Evolutionary conservation across 2,329 filamentous ascomycete species (phyloP).

Genomic region (Rutstroemia sp.): DNA sequence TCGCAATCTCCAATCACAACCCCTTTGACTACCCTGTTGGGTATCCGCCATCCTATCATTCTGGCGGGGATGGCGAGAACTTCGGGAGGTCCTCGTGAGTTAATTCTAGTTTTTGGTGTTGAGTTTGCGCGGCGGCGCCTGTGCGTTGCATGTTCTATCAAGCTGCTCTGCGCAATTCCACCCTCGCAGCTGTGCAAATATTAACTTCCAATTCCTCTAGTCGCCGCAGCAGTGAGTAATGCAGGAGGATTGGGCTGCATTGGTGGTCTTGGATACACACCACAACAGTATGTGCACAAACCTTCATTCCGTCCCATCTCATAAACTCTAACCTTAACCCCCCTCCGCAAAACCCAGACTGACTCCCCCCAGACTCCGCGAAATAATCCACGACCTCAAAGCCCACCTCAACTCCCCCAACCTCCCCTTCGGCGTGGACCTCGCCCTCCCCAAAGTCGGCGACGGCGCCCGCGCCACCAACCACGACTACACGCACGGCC

Average conservation of each 20-base stretch:
- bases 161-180: too few relatives aligned
- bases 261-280: slow-evolving; percentile 65
- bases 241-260: slow-evolving; percentile 71
- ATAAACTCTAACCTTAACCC: slow-evolving; percentile 15
- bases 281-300: slow-evolving; percentile 26
- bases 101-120: too few relatives aligned
- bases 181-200: too few relatives aligned
- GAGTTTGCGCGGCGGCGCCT: too few relatives aligned
- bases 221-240: slow-evolving; percentile 77
- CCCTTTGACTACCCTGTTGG: slow-evolving; percentile 69
- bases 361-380: slow-evolving; percentile 43
- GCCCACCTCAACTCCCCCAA: slow-evolving; percentile 55
- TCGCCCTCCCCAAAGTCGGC: slow-evolving; percentile 84
- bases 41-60: slow-evolving; percentile 81
- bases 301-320: too few relatives aligned
- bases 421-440: slow-evolving; percentile 84
- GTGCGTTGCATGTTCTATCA: too few relatives aligned
- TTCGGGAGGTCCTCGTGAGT: slow-evolving; percentile 51
- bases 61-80: slow-evolving; percentile 92
- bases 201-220: too few relatives aligned
- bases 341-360: neutral
- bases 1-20: slow-evolving; percentile 49
- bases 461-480: slow-evolving; percentile 81
- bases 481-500: slow-evolving; percentile 89
- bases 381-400: slow-evolving; percentile 84